phyloP scores from a whole-genome alignment of 2,329 filamentous ascomycete genomes.

The Phaeosphaeria sp. region DNA sequence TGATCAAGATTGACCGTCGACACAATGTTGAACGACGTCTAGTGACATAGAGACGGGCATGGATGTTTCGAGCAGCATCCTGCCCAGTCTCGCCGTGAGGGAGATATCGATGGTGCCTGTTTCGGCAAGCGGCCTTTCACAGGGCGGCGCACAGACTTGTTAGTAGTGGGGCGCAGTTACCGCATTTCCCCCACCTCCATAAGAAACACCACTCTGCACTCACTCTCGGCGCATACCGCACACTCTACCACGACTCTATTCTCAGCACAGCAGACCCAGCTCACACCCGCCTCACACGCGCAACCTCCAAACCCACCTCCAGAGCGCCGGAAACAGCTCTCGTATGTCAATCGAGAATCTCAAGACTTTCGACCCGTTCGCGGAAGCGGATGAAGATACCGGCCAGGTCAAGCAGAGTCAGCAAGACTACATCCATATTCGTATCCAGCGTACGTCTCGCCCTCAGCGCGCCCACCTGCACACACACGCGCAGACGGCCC shows the following conservation, averaged over 20 bases:
- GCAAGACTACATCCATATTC: conserved; percentile 98
- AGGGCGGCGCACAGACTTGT: conserved; percentile 6
- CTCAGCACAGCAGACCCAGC: conserved; percentile 12
- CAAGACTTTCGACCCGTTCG: conserved; percentile 84
- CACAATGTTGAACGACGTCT: not conserved
- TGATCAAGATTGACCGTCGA: not conserved
- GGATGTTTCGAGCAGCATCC: not conserved
- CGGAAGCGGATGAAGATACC: conserved; percentile 99
- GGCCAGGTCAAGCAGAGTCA: conserved; percentile 89
- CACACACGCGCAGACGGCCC: not conserved
- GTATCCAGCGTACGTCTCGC: conserved; percentile 86
- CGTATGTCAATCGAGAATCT: conserved; percentile 55
- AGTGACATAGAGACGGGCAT: not conserved
- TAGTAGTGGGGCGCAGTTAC: conserved; percentile 15
- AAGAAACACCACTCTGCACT: conserved; percentile 5
- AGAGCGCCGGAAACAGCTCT: conserved; percentile 33
- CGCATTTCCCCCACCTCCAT: conserved; percentile 26
- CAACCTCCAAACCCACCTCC: conserved; percentile 26
- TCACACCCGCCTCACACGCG: conserved; percentile 8
- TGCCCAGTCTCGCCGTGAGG: not conserved
- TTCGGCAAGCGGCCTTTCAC: conserved; percentile 11
- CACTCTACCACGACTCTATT: conserved; percentile 14
- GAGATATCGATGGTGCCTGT: conserved; percentile 7
- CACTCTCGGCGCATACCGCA: conserved; percentile 10
- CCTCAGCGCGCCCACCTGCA: conserved; percentile 32